Percentiles rank a stretch among this genome's conserved stretches.
Evolutionary conservation across 169 alveolate species (phyloP).

Genomic region (Cryptosporidium viatorum): DNA sequence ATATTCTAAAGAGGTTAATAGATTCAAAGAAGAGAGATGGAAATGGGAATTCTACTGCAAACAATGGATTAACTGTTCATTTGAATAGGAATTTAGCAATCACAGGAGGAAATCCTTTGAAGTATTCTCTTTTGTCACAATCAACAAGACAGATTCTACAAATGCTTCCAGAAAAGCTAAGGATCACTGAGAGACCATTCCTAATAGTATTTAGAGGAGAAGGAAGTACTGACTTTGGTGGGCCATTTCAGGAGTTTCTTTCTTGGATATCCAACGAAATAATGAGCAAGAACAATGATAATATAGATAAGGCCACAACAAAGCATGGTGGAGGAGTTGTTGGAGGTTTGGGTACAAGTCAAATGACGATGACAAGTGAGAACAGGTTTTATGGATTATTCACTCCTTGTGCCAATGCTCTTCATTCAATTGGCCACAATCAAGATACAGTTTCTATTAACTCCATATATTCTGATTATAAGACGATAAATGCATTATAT

Average conservation of each 20-base stretch:
- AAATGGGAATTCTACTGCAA: conserved; percentile 41
- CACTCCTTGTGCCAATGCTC: conserved; percentile 86
- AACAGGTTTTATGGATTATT: conserved; percentile 65
- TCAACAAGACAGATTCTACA: conserved; percentile 82
- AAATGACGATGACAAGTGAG: background rate
- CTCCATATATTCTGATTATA: conserved; percentile 18
- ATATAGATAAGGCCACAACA: background rate
- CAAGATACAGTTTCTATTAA: conserved; percentile 87
- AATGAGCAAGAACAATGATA: conserved; percentile 81
- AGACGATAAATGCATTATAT: conserved; percentile 16
- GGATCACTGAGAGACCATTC: conserved; percentile 90
- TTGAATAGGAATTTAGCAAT: conserved; percentile 80
- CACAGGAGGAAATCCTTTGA: conserved; percentile 77
- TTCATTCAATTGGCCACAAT: conserved; percentile 88
- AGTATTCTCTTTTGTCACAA: conserved; percentile 81
- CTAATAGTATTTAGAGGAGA: conserved; percentile 92
- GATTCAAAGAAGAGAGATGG: conserved; percentile 40
- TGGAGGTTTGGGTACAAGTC: background rate
- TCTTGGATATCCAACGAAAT: conserved; percentile 89
- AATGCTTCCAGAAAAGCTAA: conserved; percentile 78
- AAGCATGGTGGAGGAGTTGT: background rate
- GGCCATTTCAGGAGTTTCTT: conserved; percentile 92
- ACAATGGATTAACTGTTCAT: conserved; percentile 70
- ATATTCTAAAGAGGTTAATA: conserved; percentile 44
- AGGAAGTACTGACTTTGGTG: conserved; percentile 93